phyloP scores from a whole-genome alignment of 1,284 basidiomycete species.

The Thelephora terrestris region DNA sequence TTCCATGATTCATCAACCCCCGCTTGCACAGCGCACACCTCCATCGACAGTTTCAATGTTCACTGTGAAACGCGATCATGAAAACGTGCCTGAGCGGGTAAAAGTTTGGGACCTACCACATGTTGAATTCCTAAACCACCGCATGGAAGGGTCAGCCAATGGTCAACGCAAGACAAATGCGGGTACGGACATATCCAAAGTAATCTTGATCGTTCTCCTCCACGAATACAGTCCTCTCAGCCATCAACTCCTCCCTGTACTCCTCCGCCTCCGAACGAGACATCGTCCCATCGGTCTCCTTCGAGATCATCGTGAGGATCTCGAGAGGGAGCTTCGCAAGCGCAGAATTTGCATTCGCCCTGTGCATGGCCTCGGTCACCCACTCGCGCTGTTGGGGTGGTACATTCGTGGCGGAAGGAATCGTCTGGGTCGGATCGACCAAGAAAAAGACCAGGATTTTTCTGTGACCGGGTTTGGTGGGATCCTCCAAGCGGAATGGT shows the following conservation, averaged over 20 bases:
- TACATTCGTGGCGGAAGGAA: conserved; percentile 5
- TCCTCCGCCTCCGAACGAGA: conserved; percentile 1
- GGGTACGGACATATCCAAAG: not conserved
- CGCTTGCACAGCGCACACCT: too few species aligned
- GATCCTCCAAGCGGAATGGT: conserved; percentile 19
- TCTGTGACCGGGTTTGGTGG: conserved; percentile 16
- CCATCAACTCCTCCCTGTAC: conserved; percentile 4
- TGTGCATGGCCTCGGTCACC: conserved; percentile 1
- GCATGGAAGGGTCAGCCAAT: too few species aligned
- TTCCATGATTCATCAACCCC: too few species aligned
- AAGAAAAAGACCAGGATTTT: conserved; percentile 23
- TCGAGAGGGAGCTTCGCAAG: conserved; percentile 7
- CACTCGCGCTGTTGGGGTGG: conserved; percentile 4
- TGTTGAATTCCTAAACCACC: too few species aligned
- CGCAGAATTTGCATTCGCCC: not conserved
- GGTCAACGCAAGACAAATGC: too few species aligned
- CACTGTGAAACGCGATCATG: too few species aligned
- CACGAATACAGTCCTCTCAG: conserved; percentile 3
- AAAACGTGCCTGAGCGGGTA: too few species aligned
- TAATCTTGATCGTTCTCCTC: conserved; percentile 1
- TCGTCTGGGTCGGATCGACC: conserved; percentile 14
- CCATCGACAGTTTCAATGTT: too few species aligned
- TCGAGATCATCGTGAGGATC: conserved; percentile 6
- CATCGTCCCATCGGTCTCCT: conserved; percentile 2
- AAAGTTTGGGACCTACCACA: too few species aligned